Evolutionary conservation across 371 early-diverging fungal species (phyloP), one percentile per base, ranked within the genome.

Genomic region (Thermomucor indicae-seudaticae): DNA sequence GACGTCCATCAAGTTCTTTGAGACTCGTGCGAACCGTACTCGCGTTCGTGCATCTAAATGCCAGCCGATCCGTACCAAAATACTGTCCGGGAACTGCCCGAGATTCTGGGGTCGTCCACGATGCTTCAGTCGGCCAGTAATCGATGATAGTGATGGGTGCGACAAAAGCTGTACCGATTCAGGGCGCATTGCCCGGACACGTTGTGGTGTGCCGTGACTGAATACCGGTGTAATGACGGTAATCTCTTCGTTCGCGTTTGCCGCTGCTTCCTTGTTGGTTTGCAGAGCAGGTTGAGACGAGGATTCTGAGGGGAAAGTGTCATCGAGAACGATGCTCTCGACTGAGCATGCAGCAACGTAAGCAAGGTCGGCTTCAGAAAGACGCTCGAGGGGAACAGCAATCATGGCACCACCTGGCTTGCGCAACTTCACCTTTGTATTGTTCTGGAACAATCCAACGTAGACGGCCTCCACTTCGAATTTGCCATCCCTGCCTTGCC

Each of bases 401-500:
- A 72, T 62, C 45, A 64, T 47, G 30, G 49, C 51, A 11, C 73
- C 73, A 19, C 64, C 60, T 2, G 55, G 25, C 44, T 68, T 68
- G 34, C 59, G 52, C 6, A 72, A 58, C 37, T 72, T 72, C 16
- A 72, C 66, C 44, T 69, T 72, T 8, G 56, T 64, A n/a, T n/a
- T n/a, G 16, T 64, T 64, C 56, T 68, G 64, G 31, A 72, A 68
- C 1, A 68, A 40, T 14, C 67, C 59, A 6, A 62, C 57, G 52
- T 62, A 72, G 8, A 57, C 24, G 14, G 73, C 73, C 43, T 64
- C 49, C 0, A 64, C 62, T 41, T 66, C 56, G 43, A 66, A 72
- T 41, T 65, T 64, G 10, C 72, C 72, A 24, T 72, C 64, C 20
- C 31, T 57, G 25, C 66, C 73, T 43, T 38, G n/a, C 73, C 73